Percentiles rank a stretch among this genome's conserved stretches.
Conservation (phyloP, 2,329 filamentous ascomycete species). For the Calonectria henricotiae region DNA sequence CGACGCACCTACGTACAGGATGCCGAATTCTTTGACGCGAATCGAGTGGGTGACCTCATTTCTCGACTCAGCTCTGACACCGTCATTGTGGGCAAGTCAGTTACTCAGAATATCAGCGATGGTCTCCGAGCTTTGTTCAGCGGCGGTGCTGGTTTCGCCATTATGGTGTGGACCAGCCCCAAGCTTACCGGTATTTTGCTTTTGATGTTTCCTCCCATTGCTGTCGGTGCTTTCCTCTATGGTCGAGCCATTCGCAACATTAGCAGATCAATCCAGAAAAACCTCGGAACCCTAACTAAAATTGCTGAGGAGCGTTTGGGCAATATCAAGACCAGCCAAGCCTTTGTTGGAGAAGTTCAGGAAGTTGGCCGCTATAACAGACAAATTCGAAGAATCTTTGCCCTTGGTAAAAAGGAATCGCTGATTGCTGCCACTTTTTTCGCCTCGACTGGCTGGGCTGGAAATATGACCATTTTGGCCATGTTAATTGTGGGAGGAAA, state of each 20-base stretch:
- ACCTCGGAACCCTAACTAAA: constrained; percentile 92
- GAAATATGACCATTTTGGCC: constrained; percentile 95
- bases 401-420: constrained; percentile 88
- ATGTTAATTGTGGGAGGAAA: constrained; percentile 92
- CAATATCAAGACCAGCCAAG: constrained; percentile 96
- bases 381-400: constrained; percentile 93
- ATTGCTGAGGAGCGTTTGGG: constrained; percentile 98
- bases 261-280: constrained; percentile 94
- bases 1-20: constrained; percentile 96
- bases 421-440: constrained; percentile 94
- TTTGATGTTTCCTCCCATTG: constrained; percentile 92
- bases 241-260: constrained; percentile 90
- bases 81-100: constrained; percentile 97
- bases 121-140: constrained; percentile 93
- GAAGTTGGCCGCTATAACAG: constrained; percentile 93
- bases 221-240: constrained; percentile 91
- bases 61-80: constrained; percentile 96
- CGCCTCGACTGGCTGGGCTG: constrained; percentile 87
- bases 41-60: constrained; percentile 95
- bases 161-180: constrained; percentile 97
- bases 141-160: constrained; percentile 87
- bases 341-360: constrained; percentile 93
- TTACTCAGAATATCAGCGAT: constrained; percentile 97
- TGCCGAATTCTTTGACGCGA: constrained; percentile 98
- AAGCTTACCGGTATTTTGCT: constrained; percentile 90